Conservation (phyloP, 2,329 filamentous ascomycete species). For the Diaporthe destruens region DNA sequence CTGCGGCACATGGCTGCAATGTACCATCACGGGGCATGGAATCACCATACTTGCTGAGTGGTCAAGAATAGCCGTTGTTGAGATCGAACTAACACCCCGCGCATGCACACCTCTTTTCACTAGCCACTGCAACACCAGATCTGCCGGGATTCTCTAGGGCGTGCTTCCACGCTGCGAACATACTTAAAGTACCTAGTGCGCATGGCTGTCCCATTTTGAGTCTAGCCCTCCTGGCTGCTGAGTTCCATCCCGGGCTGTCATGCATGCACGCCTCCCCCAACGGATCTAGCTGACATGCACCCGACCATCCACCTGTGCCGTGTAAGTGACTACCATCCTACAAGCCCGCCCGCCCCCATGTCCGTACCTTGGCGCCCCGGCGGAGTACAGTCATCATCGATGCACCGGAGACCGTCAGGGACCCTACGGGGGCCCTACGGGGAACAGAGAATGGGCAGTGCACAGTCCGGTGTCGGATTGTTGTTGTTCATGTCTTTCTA, state of each 20-base stretch:
- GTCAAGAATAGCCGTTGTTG: neutral
- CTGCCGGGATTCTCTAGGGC: neutral
- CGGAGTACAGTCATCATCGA: constrained; percentile 26
- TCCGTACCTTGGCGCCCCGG: constrained; percentile 23
- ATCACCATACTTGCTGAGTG: neutral
- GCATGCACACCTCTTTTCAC: constrained; percentile 12
- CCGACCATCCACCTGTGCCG: neutral
- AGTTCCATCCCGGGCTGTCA: constrained; percentile 2
- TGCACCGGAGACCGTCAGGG: neutral
- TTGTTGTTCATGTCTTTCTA: no score
- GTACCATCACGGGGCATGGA: neutral
- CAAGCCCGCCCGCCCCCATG: constrained; percentile 5
- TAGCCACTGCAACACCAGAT: constrained; percentile 31
- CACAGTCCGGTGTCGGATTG: neutral
- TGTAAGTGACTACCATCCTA: no score
- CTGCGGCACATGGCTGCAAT: neutral
- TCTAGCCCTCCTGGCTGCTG: neutral
- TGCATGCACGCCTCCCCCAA: constrained; percentile 16
- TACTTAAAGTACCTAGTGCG: no score
- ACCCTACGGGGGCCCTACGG: no score
- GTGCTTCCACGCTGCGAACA: neutral
- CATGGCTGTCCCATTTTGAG: neutral
- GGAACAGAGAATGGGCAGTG: no score
- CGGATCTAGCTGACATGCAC: constrained; percentile 27
- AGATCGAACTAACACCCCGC: neutral